Base-by-base conservation (phyloP, 78 protist species). In the Isochrysis galbana region DNA sequence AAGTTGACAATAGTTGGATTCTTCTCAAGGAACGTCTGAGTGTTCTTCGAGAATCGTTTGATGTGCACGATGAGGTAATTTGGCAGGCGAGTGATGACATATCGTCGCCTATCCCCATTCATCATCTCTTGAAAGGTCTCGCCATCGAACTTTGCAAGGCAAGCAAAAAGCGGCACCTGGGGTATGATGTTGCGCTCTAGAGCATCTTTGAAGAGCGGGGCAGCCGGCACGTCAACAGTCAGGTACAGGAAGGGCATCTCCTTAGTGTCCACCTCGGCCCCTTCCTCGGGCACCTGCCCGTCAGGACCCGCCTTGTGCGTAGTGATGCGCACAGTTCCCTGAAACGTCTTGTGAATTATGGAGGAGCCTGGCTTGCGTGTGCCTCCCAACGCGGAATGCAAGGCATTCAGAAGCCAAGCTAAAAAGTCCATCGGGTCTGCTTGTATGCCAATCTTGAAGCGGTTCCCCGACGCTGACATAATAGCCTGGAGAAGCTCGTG, bases 151-250 rank as follows among this genome's bases (percentile, higher is more conserved):
- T 97, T 98, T 29, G 54, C 11, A 19, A 98, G 91, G 70, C 96
- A 94, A 74, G 48, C 67, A 17, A 54, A 46, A 23, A 97, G 91
- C 7, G 97, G 95, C 21, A 48, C 11, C 86, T 89, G 84, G 32
- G 95, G 94, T 77, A 95, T 89, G 84, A 89, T 89, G 91, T 89
- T 89, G 38, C 77, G 72, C 47, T 96, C 97, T n/a, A 19, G 25
- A 29, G 94, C 97, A 61, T 97, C 98, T 46, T 91, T 90, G 96
- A 96, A 97, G 45, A 98, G 95, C 39, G 99, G 98, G 80, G 94
- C 46, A 5, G 97, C 94, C 47, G 99, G 99, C 38, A 98, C 80
- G 92, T 98, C 99, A 21, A 98, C 90, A 3, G 97, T 34, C 32
- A 98, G 93, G 67, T 87, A 95, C 2, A 94, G 77, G 78, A 94